phyloP scores from a whole-genome alignment of 2,329 filamentous ascomycete genomes.

The Aspergillus pseudoviridinutans region DNA sequence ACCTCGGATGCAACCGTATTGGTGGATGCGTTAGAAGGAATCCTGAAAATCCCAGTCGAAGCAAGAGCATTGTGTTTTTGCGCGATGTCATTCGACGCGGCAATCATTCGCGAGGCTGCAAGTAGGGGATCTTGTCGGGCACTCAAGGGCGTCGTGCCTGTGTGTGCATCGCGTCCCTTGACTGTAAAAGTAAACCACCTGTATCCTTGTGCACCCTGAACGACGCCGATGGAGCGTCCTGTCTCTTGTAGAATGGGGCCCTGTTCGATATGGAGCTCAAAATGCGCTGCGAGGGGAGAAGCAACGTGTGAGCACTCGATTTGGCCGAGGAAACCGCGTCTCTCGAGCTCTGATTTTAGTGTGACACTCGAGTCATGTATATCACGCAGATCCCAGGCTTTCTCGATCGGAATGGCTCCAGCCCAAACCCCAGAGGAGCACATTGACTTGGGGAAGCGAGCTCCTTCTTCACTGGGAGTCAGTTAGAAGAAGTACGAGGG shows the following conservation, averaged over 20 bases:
- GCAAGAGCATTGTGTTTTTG: slow-evolving; percentile 55
- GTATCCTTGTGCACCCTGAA: slow-evolving; percentile 66
- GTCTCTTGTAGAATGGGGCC: slow-evolving; percentile 65
- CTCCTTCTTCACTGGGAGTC: slow-evolving; percentile 64
- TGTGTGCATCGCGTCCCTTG: slow-evolving; percentile 63
- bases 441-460: slow-evolving; percentile 71
- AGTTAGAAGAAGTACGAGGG: background rate
- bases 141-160: slow-evolving; percentile 63
- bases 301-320: slow-evolving; percentile 50
- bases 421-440: slow-evolving; percentile 71
- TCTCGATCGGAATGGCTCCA: slow-evolving; percentile 55
- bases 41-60: slow-evolving; percentile 61
- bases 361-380: slow-evolving; percentile 54
- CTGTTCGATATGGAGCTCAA: slow-evolving; percentile 79
- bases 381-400: slow-evolving; percentile 56
- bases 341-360: slow-evolving; percentile 59
- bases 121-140: slow-evolving; percentile 62
- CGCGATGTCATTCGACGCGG: slow-evolving; percentile 59
- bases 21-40: slow-evolving; percentile 57
- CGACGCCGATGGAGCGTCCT: slow-evolving; percentile 59
- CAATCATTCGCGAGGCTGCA: slow-evolving; percentile 60
- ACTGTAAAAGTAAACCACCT: slow-evolving; percentile 64
- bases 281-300: slow-evolving; percentile 67
- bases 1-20: slow-evolving; percentile 66
- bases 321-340: slow-evolving; percentile 64